Conservation (phyloP, 805 yeast genomes). For the Candida pseudoglaebosa region DNA sequence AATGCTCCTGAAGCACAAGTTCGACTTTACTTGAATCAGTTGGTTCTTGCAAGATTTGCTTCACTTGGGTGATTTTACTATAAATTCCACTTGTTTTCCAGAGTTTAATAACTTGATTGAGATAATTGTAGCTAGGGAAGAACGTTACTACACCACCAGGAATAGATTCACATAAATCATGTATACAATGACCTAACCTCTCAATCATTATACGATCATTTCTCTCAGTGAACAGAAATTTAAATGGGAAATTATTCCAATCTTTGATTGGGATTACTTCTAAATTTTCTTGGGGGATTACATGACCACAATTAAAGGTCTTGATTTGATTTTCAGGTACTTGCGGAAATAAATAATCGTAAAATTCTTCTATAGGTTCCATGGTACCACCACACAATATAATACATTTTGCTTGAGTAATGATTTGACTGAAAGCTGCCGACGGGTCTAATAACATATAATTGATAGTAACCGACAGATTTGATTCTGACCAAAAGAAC, state of each 20-base stretch:
- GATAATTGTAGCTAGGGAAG: conserved; percentile 79
- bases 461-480: conserved; percentile 39
- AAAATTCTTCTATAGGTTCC: conserved; percentile 81
- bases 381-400: conserved; percentile 92
- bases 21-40: conserved; percentile 39
- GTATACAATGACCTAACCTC: conserved; percentile 48
- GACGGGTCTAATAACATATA: conserved; percentile 82
- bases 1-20: conserved; percentile 47
- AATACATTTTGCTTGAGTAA: conserved; percentile 63
- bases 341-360: conserved; percentile 62
- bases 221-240: conserved; percentile 69
- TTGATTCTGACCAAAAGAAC: conserved; percentile 54
- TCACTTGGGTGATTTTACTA: conserved; percentile 31
- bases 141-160: conserved; percentile 81
- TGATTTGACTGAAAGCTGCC: conserved; percentile 59
- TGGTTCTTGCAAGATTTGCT: conserved; percentile 57
- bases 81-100: conserved; percentile 48
- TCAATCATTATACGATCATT: conserved; percentile 41
- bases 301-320: conserved; percentile 74
- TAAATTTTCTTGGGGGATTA: conserved; percentile 69
- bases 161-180: conserved; percentile 38
- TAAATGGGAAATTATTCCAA: conserved; percentile 31
- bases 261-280: conserved; percentile 51
- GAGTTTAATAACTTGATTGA: conserved; percentile 42
- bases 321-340: conserved; percentile 34